phyloP scores from a whole-genome alignment of 2,329 filamentous ascomycete genomes.

The Periconia sp. region DNA sequence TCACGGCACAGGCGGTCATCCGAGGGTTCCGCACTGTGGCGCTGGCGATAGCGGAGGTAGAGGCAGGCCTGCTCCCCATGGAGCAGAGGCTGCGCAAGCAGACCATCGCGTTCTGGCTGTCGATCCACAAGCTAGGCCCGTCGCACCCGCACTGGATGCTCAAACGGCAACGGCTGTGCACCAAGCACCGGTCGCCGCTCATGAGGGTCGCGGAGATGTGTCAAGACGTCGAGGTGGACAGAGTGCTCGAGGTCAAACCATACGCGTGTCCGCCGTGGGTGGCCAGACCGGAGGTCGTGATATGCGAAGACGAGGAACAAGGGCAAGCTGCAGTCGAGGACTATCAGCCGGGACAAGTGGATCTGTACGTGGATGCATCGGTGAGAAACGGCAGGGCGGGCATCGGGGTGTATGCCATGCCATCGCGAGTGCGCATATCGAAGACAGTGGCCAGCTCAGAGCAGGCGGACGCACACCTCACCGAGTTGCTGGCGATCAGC shows the following conservation, averaged over 20 bases:
- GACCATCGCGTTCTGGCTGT: slow-evolving; percentile 16
- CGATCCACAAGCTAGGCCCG: slow-evolving; percentile 16
- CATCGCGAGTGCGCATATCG: slow-evolving; percentile 4
- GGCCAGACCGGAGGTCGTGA: slow-evolving; percentile 6
- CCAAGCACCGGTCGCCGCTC: slow-evolving; percentile 15
- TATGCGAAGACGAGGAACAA: slow-evolving; percentile 11
- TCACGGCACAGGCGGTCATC: slow-evolving; percentile 10
- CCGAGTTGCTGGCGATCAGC: slow-evolving; percentile 8
- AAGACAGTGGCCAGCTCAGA: slow-evolving; percentile 13
- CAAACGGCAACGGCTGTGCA: slow-evolving; percentile 15
- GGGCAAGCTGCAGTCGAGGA: slow-evolving; percentile 10
- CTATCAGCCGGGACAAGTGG: slow-evolving; percentile 11
- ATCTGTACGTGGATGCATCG: slow-evolving; percentile 11
- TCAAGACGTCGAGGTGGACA: slow-evolving; percentile 9
- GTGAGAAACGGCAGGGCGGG: slow-evolving; percentile 9
- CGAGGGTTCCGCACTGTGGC: slow-evolving; percentile 10
- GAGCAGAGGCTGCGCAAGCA: slow-evolving; percentile 14
- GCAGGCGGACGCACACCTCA: slow-evolving; percentile 6
- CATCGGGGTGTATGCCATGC: slow-evolving; percentile 10
- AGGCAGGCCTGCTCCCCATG: slow-evolving; percentile 10
- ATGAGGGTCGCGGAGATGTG: slow-evolving; percentile 16
- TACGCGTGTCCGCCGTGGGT: slow-evolving; percentile 15
- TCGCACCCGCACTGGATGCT: slow-evolving; percentile 16
- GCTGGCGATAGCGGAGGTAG: slow-evolving; percentile 8
- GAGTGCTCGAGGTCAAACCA: slow-evolving; percentile 15